These are phyloP conservation scores for Cadophora sp. DNA, from an alignment of 2,329 filamentous ascomycete species.

Conservation along the genomic window DNA sequence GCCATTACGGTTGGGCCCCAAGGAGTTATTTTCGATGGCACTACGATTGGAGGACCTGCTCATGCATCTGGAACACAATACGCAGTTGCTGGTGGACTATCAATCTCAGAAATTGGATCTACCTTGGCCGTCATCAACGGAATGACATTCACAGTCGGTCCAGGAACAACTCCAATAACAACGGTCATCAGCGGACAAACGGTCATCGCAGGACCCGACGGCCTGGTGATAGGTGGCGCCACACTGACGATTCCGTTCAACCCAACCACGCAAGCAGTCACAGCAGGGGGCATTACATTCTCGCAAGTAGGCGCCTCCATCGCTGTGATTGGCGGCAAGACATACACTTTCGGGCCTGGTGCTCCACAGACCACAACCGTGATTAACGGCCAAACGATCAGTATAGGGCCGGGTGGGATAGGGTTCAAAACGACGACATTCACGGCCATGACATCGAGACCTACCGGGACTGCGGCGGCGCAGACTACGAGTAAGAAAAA, in stretches of 20 bases:
- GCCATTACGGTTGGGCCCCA: slow-evolving; percentile 37
- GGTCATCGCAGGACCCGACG: slow-evolving; percentile 57
- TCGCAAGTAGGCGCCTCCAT: slow-evolving; percentile 34
- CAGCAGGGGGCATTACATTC: slow-evolving; percentile 37
- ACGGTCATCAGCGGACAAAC: slow-evolving; percentile 57
- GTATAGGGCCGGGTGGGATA: slow-evolving; percentile 39
- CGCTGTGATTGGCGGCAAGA: slow-evolving; percentile 37
- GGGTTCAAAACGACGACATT: slow-evolving; percentile 41
- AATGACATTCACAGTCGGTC: slow-evolving; percentile 58
- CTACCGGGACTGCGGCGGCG: slow-evolving; percentile 15
- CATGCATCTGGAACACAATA: slow-evolving; percentile 34
- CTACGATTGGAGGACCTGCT: slow-evolving; percentile 33
- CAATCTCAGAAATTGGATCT: slow-evolving; percentile 39
- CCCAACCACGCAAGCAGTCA: slow-evolving; percentile 33
- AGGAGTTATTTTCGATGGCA: slow-evolving; percentile 33
- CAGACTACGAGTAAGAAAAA: slow-evolving; percentile 23
- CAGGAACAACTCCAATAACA: slow-evolving; percentile 50
- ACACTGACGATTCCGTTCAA: slow-evolving; percentile 36
- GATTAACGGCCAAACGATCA: slow-evolving; percentile 37
- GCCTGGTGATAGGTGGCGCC: slow-evolving; percentile 46
- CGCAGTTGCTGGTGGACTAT: slow-evolving; percentile 39
- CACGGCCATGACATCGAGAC: slow-evolving; percentile 20
- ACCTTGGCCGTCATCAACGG: slow-evolving; percentile 54
- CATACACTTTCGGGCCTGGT: slow-evolving; percentile 36
- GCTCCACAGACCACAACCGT: slow-evolving; percentile 31